Conservation (phyloP, 306 rosid species). For the Sicyos baderoa region DNA sequence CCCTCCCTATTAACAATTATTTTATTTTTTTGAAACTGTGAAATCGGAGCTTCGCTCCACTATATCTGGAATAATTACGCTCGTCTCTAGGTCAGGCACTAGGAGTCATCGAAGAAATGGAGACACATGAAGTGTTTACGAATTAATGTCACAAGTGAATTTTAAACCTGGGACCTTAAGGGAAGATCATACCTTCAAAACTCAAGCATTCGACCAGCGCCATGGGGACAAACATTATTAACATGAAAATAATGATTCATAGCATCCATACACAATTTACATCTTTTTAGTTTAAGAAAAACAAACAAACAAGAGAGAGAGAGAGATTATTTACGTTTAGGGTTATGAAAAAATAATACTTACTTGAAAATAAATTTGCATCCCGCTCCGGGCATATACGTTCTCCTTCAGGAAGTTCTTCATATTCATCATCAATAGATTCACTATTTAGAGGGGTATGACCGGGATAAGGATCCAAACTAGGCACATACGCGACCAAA, state of each 20-base stretch:
- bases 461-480: constrained; percentile 84
- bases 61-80: too few species aligned
- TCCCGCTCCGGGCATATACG: constrained; percentile 72
- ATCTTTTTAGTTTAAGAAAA: not conserved
- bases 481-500: constrained; percentile 57
- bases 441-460: constrained; percentile 56
- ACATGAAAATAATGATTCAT: not conserved
- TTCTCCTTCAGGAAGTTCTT: constrained; percentile 82
- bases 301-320: not conserved
- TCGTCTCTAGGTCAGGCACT: too few species aligned
- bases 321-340: not conserved
- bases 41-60: too few species aligned
- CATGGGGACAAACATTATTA: too few species aligned
- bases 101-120: too few species aligned
- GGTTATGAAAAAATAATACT: constrained; percentile 20
- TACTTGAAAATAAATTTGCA: constrained; percentile 62
- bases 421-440: constrained; percentile 51
- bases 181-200: too few species aligned
- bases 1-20: not conserved
- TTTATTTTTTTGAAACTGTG: too few species aligned
- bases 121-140: too few species aligned
- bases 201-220: too few species aligned
- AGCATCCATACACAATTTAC: not conserved
- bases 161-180: too few species aligned
- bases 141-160: too few species aligned